Base-by-base conservation (phyloP, 2,329 filamentous ascomycete species). In the Cytospora mali region DNA sequence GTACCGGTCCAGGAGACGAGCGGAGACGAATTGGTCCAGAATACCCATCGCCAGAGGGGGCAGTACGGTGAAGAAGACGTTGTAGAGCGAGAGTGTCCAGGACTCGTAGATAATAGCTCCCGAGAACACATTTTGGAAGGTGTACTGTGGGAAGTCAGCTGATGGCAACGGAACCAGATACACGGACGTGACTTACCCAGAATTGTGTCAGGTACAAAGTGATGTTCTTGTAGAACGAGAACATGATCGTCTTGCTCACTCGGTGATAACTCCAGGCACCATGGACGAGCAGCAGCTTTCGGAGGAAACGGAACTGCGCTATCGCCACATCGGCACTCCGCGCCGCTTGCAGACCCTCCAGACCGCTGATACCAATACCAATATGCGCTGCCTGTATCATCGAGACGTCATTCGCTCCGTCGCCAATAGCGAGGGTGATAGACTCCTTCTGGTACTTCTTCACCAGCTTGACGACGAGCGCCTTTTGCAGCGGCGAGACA, bases 381-480 rank as follows among this genome's bases (percentile, higher is more conserved):
- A 99, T 96, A 74, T 99, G 95, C 14, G 95, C 95, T 13, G 95
- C 95, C 79, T 99, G 95, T 61, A 99, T 99, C 95, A 99, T 99
- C 21, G 94, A 97, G n/a, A 99, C 95, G 72, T 99, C 95, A 77
- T 99, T 99, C 53, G 95, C 95, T 68, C 95, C 95, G 71, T 99
- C 95, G 69, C 95, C 95, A 74, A 99, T 97, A 57, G 95, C 95
- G 56, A 99, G 86, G 58, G 97, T 87, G 69, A 99, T 93, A 14
- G 92, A 87, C 73, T 97, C 91, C 68, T 95, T 86, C 74, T 97
- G 92, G 68, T 86, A 86, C 69, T 93, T 92, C 78, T 98, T 99
- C 72, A 99, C 95, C 68, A 98, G 86, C 80, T 99, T 99, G 69
- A 99, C 95, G 25, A 99, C 95, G 66, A 99, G 81, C 18, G 95